phyloP scores from a whole-genome alignment of 1,284 basidiomycete species.

The Irpex lacteus region DNA sequence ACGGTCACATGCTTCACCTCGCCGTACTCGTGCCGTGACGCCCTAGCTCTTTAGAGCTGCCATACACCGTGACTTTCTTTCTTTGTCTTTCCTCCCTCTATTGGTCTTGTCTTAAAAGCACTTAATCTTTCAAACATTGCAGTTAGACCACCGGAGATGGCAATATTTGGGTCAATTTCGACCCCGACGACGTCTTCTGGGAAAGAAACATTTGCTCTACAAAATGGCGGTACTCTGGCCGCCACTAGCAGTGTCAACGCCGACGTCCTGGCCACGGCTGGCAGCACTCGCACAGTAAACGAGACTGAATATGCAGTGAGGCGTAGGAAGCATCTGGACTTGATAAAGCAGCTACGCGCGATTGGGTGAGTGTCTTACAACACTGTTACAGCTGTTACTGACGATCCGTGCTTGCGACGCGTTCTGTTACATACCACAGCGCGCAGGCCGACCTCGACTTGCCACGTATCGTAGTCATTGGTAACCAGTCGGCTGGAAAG shows the following conservation, averaged over 20 bases:
- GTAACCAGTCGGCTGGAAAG: conserved; percentile 58
- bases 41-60: no score
- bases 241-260: not conserved
- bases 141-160: not conserved
- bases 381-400: not conserved
- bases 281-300: not conserved
- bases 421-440: conserved; percentile 30
- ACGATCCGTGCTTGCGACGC: not conserved
- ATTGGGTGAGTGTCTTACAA: conserved; percentile 7
- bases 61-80: not conserved
- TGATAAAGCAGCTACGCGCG: conserved; percentile 15
- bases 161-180: not conserved
- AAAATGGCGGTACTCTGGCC: no score
- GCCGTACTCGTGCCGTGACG: no score
- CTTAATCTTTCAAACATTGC: no score
- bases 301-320: conserved; percentile 13
- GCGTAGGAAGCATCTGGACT: conserved; percentile 9
- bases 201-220: not conserved
- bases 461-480: conserved; percentile 56
- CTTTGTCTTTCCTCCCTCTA: not conserved
- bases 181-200: not conserved
- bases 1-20: not conserved
- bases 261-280: not conserved
- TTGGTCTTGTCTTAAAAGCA: no score
- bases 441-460: conserved; percentile 66